phyloP scores from a whole-genome alignment of 495 filamentous ascomycete species.

The Tetracladium setigerum region DNA sequence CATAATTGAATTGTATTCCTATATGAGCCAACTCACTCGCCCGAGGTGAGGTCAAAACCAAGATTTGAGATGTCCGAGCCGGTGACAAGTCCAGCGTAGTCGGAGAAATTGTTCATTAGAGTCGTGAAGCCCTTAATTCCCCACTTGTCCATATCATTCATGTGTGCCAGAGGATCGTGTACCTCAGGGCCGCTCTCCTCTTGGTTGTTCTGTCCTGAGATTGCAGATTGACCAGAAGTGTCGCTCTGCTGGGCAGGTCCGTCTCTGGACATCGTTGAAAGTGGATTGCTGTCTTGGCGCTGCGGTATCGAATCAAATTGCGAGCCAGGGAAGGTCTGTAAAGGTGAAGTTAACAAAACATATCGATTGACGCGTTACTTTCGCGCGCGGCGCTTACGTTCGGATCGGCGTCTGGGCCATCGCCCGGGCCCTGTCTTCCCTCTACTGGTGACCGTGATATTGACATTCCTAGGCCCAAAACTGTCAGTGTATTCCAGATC shows the following conservation, averaged over 20 bases:
- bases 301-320: conserved; percentile 11
- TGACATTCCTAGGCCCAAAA: conserved; percentile 6
- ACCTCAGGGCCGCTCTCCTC: conserved; percentile 35
- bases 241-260: conserved; percentile 20
- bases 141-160: conserved; percentile 74
- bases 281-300: conserved; percentile 7
- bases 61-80: conserved; percentile 73
- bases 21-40: conserved; percentile 50
- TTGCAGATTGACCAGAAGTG: conserved; percentile 37
- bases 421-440: conserved; percentile 3
- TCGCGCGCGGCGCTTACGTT: conserved; percentile 7
- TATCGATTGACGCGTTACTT: no score
- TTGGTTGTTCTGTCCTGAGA: conserved; percentile 29
- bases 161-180: conserved; percentile 57
- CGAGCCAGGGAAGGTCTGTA: conserved; percentile 10
- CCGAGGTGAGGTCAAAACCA: conserved; percentile 71
- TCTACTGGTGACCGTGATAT: conserved; percentile 18
- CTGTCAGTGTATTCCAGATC: conserved; percentile 3
- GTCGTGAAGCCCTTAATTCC: conserved; percentile 72
- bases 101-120: conserved; percentile 71
- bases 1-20: background rate
- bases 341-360: no score
- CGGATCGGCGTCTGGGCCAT: conserved; percentile 9
- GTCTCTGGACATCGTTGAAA: conserved; percentile 21
- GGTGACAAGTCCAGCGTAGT: conserved; percentile 64